phyloP scores from a whole-genome alignment of 768 basidiomycete species.

The Fibroporia radiculosa region DNA sequence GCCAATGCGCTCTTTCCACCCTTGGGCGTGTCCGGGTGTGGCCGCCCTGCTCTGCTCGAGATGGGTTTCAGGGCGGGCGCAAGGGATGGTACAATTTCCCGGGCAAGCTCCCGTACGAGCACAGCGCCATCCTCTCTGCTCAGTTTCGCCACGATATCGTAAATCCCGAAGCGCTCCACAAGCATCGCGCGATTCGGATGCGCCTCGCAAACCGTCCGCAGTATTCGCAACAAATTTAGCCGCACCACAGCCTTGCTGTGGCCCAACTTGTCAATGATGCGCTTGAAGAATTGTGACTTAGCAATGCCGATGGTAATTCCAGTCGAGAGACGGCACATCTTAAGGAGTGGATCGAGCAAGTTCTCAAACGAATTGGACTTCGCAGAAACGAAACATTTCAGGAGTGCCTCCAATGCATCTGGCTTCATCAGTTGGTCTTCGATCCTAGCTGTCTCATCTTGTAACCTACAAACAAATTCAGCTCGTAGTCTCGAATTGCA shows the following conservation, averaged over 20 bases:
- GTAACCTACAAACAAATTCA: constrained; percentile 54
- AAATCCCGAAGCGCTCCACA: constrained; percentile 75
- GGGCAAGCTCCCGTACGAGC: constrained; percentile 81
- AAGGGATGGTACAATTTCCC: constrained; percentile 75
- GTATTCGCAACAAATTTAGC: constrained; percentile 80
- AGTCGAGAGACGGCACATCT: constrained; percentile 79
- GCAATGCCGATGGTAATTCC: constrained; percentile 70
- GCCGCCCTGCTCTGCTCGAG: constrained; percentile 23
- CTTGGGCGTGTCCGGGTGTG: constrained; percentile 32
- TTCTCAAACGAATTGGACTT: constrained; percentile 91
- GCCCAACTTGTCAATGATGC: constrained; percentile 75
- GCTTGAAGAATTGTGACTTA: constrained; percentile 78
- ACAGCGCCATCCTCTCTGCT: constrained; percentile 86
- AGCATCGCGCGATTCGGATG: constrained; percentile 80
- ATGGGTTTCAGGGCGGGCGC: constrained; percentile 62
- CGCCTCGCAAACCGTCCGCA: constrained; percentile 81
- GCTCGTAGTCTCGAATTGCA: background rate
- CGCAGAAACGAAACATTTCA: constrained; percentile 74
- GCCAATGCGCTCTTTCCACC: constrained; percentile 37
- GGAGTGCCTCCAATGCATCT: constrained; percentile 55
- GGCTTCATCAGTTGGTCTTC: constrained; percentile 79
- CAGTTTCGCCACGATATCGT: constrained; percentile 73
- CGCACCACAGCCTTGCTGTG: constrained; percentile 82
- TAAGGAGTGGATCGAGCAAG: constrained; percentile 85
- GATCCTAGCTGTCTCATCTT: constrained; percentile 91